phyloP scores from a whole-genome alignment of 306 rosid species.

The Pyrus betulifolia region DNA sequence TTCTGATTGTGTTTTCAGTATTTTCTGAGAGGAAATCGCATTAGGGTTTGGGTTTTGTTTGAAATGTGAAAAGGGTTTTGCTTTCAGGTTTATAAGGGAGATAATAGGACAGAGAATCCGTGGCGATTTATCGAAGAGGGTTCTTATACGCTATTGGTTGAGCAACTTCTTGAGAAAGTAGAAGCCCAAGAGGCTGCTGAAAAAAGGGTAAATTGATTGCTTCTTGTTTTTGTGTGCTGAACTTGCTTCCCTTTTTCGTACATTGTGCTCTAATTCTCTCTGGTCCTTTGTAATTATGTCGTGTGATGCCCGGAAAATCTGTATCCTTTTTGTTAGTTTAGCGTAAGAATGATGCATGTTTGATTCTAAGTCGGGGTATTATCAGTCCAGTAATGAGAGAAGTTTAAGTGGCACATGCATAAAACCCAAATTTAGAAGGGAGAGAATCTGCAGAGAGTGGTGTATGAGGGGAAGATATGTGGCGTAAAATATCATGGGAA shows the following conservation, averaged over 20 bases:
- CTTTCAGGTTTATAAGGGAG: slow-evolving; percentile 43
- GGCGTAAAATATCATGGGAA: too few species aligned
- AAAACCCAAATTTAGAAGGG: too few species aligned
- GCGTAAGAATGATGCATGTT: too few species aligned
- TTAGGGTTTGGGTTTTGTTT: neutral
- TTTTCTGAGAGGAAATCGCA: neutral
- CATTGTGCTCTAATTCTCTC: neutral
- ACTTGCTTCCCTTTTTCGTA: neutral
- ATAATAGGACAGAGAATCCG: neutral
- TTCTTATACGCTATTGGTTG: slow-evolving; percentile 36
- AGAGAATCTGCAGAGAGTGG: too few species aligned
- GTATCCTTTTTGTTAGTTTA: too few species aligned
- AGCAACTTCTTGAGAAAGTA: slow-evolving; percentile 29
- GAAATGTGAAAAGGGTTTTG: neutral
- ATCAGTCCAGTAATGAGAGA: too few species aligned
- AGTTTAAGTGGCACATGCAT: too few species aligned
- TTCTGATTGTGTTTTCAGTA: neutral
- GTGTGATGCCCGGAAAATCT: neutral
- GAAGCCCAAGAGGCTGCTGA: neutral
- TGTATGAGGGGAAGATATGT: too few species aligned
- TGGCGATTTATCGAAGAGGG: slow-evolving; percentile 52
- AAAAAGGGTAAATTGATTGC: slow-evolving; percentile 9
- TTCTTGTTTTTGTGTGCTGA: neutral
- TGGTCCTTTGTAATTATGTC: neutral
- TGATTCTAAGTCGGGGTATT: too few species aligned